These are phyloP conservation scores for Encephalitozoon romaleae DNA, from an alignment of 371 early-diverging fungal species.

Conservation along the genomic window DNA sequence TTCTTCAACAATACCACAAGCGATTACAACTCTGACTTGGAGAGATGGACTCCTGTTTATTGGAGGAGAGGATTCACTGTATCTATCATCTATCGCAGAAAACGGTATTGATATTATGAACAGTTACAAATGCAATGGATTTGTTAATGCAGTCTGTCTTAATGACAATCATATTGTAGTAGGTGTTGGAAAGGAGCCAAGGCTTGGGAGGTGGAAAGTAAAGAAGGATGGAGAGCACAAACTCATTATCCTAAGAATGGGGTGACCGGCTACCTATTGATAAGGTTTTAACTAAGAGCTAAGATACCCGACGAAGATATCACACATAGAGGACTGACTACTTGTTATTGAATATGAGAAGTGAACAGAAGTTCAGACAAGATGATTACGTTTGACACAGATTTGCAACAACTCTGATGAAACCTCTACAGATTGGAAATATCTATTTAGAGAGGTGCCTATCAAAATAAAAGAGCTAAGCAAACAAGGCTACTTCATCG, in stretches of 20 bases:
- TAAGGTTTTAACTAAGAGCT: background rate
- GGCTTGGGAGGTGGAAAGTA: constrained; percentile 1
- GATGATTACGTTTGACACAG: constrained; percentile 31
- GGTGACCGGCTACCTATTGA: background rate
- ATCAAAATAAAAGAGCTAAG: background rate
- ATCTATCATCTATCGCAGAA: background rate
- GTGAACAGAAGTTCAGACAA: background rate
- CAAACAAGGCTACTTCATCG: constrained; percentile 13
- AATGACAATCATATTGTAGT: background rate
- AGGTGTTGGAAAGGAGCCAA: background rate
- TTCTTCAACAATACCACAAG: background rate
- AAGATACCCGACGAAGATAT: background rate
- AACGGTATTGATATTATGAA: background rate
- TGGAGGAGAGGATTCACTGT: background rate
- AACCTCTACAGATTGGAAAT: background rate
- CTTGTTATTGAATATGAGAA: constrained; percentile 7
- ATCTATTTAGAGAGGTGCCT: background rate
- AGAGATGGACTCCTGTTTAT: background rate
- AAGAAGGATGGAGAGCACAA: background rate
- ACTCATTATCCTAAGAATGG: background rate
- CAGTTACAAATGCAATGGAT: background rate
- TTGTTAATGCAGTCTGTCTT: background rate
- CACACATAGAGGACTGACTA: background rate
- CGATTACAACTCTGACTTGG: background rate
- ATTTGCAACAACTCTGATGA: background rate